phyloP scores from a whole-genome alignment of 2,329 filamentous ascomycete species.

The Trichoderma sp. region DNA sequence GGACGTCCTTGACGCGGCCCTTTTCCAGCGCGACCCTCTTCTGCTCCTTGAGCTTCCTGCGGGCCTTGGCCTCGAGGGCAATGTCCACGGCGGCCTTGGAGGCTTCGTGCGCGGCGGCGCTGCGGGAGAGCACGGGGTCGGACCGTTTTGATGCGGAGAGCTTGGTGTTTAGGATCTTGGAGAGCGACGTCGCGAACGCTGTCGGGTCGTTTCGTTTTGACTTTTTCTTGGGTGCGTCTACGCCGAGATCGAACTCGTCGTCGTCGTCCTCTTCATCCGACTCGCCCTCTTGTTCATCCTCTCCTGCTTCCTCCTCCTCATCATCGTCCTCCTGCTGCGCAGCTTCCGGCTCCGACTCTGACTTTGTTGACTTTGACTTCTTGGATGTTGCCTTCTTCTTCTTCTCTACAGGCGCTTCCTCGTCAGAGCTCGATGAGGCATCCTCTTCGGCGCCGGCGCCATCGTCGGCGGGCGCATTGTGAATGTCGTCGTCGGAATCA shows the following conservation, averaged over 20 bases:
- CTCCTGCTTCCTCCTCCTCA: conserved; percentile 35
- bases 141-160: conserved; percentile 77
- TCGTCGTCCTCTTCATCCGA: conserved; percentile 47
- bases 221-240: conserved; percentile 49
- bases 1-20: conserved; percentile 83
- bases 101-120: conserved; percentile 70
- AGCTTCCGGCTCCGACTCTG: conserved; percentile 34
- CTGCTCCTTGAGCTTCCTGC: conserved; percentile 76
- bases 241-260: conserved; percentile 41
- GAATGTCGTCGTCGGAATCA: conserved; percentile 61
- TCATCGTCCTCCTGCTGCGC: conserved; percentile 37
- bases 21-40: conserved; percentile 79
- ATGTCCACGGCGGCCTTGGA: conserved; percentile 73
- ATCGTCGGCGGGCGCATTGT: conserved; percentile 56
- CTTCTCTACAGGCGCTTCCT: conserved; percentile 38
- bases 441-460: conserved; percentile 46
- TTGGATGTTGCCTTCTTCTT: conserved; percentile 34
- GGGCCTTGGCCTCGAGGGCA: conserved; percentile 80
- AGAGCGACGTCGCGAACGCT: conserved; percentile 89
- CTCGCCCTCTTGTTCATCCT: conserved; percentile 41
- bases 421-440: conserved; percentile 43
- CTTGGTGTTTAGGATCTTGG: conserved; percentile 90
- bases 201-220: conserved; percentile 89
- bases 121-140: conserved; percentile 90
- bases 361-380: conserved; percentile 37